phyloP scores from a whole-genome alignment of 1,284 basidiomycete genomes.

The Pseudozyma sp. region DNA sequence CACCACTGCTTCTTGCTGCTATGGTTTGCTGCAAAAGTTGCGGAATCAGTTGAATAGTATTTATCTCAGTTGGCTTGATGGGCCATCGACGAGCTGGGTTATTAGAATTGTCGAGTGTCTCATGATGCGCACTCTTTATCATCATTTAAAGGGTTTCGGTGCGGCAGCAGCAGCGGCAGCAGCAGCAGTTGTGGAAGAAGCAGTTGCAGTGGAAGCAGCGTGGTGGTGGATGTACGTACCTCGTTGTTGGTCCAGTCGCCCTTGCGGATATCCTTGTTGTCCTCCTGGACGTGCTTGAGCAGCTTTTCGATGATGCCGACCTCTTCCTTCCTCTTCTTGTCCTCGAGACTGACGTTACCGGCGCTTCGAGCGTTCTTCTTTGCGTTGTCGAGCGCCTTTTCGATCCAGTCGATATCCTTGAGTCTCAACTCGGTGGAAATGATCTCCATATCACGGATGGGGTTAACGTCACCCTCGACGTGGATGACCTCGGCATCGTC shows the following conservation, averaged over 20 bases:
- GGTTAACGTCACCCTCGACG: conserved; percentile 98
- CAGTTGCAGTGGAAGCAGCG: too few species aligned
- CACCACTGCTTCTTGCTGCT: conserved; percentile 3
- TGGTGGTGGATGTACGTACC: conserved; percentile 73
- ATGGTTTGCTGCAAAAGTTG: conserved; percentile 1
- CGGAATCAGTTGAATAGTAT: conserved; percentile 51
- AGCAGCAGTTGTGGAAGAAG: conserved; percentile 1
- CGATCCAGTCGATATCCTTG: conserved; percentile 99
- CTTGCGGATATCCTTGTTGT: conserved; percentile 92
- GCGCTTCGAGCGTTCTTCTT: conserved; percentile 62
- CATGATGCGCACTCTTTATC: conserved; percentile 77
- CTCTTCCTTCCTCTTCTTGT: conserved; percentile 97
- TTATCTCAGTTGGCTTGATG: conserved; percentile 71
- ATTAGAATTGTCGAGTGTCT: conserved; percentile 74
- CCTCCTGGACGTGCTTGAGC: conserved; percentile 80
- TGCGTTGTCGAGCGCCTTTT: conserved; percentile 82
- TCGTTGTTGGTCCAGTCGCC: conserved; percentile 96
- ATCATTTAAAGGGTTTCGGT: conserved; percentile 71
- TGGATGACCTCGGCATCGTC: conserved; percentile 99
- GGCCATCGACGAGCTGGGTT: conserved; percentile 79
- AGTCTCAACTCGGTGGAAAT: conserved; percentile 83
- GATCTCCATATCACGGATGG: conserved; percentile 96
- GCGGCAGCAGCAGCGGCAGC: conserved; percentile 2
- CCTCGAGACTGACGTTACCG: conserved; percentile 84
- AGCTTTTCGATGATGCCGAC: conserved; percentile 87